Conservation (phyloP, 495 filamentous ascomycete species). For the Gamarada debralockiae region DNA sequence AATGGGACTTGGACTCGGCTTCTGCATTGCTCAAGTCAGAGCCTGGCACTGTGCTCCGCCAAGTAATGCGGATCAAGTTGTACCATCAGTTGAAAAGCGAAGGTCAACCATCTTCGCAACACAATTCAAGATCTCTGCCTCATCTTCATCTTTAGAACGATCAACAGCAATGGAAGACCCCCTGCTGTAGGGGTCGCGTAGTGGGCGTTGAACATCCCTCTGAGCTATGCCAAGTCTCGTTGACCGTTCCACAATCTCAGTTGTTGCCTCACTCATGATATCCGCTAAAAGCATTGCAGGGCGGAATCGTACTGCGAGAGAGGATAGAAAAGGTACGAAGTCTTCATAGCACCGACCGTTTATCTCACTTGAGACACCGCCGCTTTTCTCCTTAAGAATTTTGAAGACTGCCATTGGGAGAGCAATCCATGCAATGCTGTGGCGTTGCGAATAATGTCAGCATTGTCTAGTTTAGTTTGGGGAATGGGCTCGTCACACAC, state of each 20-base stretch:
- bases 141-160: neutral
- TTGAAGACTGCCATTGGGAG: conserved; percentile 4
- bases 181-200: neutral
- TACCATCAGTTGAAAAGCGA: neutral
- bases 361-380: neutral
- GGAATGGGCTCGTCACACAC: neutral
- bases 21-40: too few species aligned
- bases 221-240: neutral
- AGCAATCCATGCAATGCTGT: neutral
- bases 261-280: neutral
- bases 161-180: neutral
- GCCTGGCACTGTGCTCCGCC: too few species aligned
- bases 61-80: too few species aligned
- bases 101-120: conserved; percentile 2
- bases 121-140: conserved; percentile 1
- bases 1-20: too few species aligned
- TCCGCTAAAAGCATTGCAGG: neutral
- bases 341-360: neutral
- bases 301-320: neutral
- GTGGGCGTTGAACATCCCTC: neutral
- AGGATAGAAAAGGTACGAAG: neutral
- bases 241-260: neutral
- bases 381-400: neutral
- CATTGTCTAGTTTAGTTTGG: neutral
- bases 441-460: neutral